Evolutionary conservation across 441 rosid species (phyloP).

Genomic region (Dalechampia spathulata): DNA sequence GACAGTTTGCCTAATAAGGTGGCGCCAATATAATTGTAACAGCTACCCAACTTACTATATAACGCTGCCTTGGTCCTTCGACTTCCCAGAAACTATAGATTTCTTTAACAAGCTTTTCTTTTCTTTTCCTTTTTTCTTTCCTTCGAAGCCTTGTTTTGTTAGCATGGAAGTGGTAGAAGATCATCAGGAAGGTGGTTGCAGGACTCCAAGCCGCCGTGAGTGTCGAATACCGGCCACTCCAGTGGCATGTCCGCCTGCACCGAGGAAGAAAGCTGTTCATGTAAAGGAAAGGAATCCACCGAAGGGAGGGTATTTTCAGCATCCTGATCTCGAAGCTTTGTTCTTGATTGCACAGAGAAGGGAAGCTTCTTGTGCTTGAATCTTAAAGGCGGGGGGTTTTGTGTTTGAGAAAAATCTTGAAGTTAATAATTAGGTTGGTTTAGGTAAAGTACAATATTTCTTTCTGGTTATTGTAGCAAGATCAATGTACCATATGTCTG

Average conservation of each 20-base stretch:
- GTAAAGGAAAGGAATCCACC: slow-evolving; percentile 34
- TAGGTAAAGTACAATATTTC: no score
- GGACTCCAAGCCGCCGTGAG: slow-evolving; percentile 45
- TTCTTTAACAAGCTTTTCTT: no score
- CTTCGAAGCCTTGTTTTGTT: no score
- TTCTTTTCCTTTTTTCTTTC: no score
- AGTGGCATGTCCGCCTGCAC: slow-evolving; percentile 53
- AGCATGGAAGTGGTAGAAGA: no score
- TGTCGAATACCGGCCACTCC: slow-evolving; percentile 31
- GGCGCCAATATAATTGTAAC: not conserved
- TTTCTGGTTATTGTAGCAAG: no score
- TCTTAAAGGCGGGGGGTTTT: no score
- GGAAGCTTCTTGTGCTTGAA: slow-evolving; percentile 28
- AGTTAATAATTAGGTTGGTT: no score
- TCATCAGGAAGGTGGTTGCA: slow-evolving; percentile 20
- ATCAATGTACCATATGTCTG: no score
- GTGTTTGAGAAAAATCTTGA: no score
- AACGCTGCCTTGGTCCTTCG: no score
- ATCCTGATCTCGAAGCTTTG: slow-evolving; percentile 65
- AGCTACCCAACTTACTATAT: not conserved
- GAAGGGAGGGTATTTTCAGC: slow-evolving; percentile 55
- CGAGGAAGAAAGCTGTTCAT: slow-evolving; percentile 40
- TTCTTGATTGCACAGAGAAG: slow-evolving; percentile 25
- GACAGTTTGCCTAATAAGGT: slow-evolving; percentile 28
- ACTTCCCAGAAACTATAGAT: no score